phyloP scores from a whole-genome alignment of 768 basidiomycete species.

The Rhizopogon salebrosus region DNA sequence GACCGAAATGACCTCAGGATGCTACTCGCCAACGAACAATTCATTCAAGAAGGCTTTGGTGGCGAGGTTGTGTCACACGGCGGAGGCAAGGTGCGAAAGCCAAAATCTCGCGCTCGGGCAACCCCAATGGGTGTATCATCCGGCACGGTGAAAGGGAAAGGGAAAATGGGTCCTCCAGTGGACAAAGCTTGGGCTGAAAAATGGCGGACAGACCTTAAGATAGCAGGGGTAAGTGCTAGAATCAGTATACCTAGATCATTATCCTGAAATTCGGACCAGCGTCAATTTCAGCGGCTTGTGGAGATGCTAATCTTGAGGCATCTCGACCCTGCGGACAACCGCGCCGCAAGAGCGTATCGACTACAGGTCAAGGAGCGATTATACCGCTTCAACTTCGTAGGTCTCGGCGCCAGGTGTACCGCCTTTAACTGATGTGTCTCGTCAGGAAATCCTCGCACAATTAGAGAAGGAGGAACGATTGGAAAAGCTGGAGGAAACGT shows the following conservation, averaged over 20 bases:
- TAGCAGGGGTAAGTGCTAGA: constrained; percentile 64
- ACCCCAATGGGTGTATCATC: constrained; percentile 18
- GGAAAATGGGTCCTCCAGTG: constrained; percentile 73
- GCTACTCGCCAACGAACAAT: constrained; percentile 57
- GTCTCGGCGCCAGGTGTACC: constrained; percentile 20
- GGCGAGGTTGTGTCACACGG: constrained; percentile 35
- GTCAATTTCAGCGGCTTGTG: constrained; percentile 87
- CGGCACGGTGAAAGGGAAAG: constrained; percentile 28
- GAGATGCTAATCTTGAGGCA: constrained; percentile 85
- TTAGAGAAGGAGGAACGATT: constrained; percentile 83
- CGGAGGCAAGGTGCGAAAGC: constrained; percentile 38
- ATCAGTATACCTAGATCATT: constrained; percentile 1
- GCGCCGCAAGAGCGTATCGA: constrained; percentile 60
- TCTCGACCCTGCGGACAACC: constrained; percentile 57
- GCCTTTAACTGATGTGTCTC: background rate
- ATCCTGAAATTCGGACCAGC: constrained; percentile 36
- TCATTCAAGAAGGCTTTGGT: constrained; percentile 71
- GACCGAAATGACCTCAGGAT: constrained; percentile 88
- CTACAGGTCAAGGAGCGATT: constrained; percentile 93
- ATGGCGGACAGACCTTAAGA: constrained; percentile 80
- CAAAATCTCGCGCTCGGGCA: constrained; percentile 34
- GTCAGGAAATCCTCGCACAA: constrained; percentile 81
- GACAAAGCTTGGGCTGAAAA: constrained; percentile 74
- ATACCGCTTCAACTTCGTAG: constrained; percentile 91
- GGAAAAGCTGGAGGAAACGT: constrained; percentile 91